Conservation (phyloP, 495 filamentous ascomycete species). For the Pseudotulostoma volvatum region DNA sequence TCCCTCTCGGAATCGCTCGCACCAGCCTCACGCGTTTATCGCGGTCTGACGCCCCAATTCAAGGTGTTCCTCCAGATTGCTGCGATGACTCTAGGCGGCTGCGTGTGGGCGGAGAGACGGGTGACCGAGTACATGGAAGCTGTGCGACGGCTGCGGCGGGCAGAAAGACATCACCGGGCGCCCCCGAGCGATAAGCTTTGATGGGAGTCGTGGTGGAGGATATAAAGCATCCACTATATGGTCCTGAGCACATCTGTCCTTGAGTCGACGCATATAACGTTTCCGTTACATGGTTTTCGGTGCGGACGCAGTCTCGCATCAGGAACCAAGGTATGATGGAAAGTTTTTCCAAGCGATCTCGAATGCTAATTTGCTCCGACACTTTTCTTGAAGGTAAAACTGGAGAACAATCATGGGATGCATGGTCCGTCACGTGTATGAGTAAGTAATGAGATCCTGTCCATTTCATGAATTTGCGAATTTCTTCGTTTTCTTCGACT, state of each 20-base stretch:
- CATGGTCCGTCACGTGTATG: too few species aligned
- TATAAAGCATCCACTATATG: conserved; percentile 26
- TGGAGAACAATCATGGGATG: too few species aligned
- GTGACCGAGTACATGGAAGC: conserved; percentile 46
- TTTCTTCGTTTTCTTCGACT: too few species aligned
- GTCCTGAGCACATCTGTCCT: neutral
- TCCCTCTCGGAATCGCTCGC: conserved; percentile 31
- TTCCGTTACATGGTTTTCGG: conserved; percentile 4
- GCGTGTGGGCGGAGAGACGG: conserved; percentile 66
- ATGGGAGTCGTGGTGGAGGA: conserved; percentile 28
- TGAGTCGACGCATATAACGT: neutral
- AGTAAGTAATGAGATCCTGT: too few species aligned
- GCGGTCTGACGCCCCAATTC: conserved; percentile 73
- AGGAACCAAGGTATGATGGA: too few species aligned
- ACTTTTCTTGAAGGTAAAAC: too few species aligned
- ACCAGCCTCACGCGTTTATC: conserved; percentile 51
- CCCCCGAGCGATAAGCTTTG: too few species aligned
- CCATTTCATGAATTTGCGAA: too few species aligned
- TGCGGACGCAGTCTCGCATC: conserved; percentile 1
- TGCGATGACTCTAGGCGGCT: conserved; percentile 70
- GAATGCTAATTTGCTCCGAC: too few species aligned
- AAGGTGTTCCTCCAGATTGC: conserved; percentile 86
- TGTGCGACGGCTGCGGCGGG: conserved; percentile 40
- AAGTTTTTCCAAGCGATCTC: too few species aligned
- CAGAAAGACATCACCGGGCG: too few species aligned